These are phyloP conservation scores for Colletotrichum eleusines DNA, from an alignment of 2,329 filamentous ascomycete species.

Conservation along the genomic window DNA sequence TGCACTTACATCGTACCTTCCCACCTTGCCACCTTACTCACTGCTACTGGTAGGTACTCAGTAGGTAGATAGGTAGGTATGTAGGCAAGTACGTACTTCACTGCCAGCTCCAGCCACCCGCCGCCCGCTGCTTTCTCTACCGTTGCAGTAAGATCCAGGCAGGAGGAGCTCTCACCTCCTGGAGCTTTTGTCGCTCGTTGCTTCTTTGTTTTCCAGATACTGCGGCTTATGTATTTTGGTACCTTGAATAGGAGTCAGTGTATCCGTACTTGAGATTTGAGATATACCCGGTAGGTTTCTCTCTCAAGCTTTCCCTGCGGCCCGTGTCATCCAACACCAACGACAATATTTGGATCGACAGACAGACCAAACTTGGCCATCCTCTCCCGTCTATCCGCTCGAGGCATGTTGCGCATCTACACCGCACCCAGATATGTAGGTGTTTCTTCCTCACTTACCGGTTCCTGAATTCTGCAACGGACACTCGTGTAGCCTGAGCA, in stretches of 20 bases:
- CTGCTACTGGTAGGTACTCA: too few species aligned
- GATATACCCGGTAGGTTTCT: too few species aligned
- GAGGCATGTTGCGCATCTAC: not conserved
- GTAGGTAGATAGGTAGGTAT: too few species aligned
- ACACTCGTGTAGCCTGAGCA: not conserved
- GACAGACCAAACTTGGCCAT: not conserved
- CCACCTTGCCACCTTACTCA: too few species aligned
- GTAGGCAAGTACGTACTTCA: too few species aligned
- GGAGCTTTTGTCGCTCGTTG: slow-evolving; percentile 28
- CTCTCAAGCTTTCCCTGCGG: too few species aligned
- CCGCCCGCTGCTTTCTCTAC: not conserved
- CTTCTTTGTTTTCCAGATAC: not conserved
- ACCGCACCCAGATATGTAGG: too few species aligned
- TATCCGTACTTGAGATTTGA: not conserved
- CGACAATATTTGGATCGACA: not conserved
- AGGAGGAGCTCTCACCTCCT: slow-evolving; percentile 2
- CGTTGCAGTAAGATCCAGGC: not conserved
- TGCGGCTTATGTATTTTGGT: not conserved
- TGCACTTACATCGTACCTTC: too few species aligned
- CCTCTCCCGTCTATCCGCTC: slow-evolving; percentile 1
- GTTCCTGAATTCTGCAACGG: slow-evolving; percentile 35
- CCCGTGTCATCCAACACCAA: not conserved
- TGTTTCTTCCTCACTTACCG: slow-evolving; percentile 10
- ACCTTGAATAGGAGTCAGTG: not conserved
- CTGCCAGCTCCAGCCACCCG: slow-evolving; percentile 1